Percentiles rank a stretch among this genome's conserved stretches.
phyloP scores from a whole-genome alignment of 768 basidiomycete genomes.

The Lactarius quietus region DNA sequence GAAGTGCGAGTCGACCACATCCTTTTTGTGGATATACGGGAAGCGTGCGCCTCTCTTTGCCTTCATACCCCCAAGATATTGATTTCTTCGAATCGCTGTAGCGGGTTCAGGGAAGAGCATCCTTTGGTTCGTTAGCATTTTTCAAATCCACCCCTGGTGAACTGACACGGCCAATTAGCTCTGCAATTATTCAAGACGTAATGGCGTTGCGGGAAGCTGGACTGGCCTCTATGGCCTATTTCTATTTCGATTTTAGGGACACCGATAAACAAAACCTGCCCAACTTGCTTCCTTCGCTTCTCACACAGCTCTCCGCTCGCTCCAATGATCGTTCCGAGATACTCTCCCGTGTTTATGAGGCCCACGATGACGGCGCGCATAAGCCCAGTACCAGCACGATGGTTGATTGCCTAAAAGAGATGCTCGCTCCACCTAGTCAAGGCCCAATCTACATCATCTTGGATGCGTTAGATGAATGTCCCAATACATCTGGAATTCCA shows the following conservation, averaged over 20 bases:
- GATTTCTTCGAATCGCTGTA: too few species aligned
- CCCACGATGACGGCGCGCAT: neutral
- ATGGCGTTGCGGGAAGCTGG: neutral
- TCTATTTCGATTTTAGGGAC: neutral
- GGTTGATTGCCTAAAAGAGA: neutral
- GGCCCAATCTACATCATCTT: neutral
- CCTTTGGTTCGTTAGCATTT: neutral
- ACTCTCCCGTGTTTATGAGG: neutral
- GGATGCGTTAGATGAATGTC: slow-evolving; percentile 1
- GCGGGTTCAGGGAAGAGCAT: neutral
- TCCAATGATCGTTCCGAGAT: neutral
- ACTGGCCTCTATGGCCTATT: neutral
- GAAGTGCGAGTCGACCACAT: too few species aligned
- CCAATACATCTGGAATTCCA: neutral
- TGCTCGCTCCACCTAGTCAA: neutral
- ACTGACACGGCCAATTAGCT: neutral
- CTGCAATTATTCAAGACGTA: neutral
- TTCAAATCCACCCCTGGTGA: neutral
- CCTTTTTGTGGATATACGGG: too few species aligned
- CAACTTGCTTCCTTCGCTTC: neutral
- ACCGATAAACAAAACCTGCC: neutral
- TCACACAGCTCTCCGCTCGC: neutral
- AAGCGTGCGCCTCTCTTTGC: too few species aligned
- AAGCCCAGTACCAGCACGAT: neutral
- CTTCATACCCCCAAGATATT: too few species aligned